Evolutionary conservation across 306 rosid genomes (phyloP).

Genomic region (Vachellia pachyceras): DNA sequence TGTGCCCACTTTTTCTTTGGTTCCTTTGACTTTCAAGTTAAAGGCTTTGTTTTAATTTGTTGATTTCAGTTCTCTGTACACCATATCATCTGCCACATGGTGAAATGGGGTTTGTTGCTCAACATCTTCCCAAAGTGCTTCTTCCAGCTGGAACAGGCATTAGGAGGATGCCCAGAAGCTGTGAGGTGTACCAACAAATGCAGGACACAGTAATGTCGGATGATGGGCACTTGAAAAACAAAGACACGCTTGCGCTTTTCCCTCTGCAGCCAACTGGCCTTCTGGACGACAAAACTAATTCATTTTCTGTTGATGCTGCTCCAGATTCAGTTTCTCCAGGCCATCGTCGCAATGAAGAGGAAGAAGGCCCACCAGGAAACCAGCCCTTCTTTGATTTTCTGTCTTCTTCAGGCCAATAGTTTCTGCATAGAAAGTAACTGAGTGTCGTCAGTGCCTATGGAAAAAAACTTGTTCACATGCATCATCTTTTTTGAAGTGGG

Average conservation of each 20-base stretch:
- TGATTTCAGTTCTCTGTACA: conserved; percentile 54
- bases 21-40: neutral
- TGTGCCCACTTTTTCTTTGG: neutral
- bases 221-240: conserved; percentile 15
- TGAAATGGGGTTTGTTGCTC: conserved; percentile 52
- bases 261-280: conserved; percentile 83
- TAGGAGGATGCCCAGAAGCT: conserved; percentile 39
- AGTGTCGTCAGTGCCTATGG: neutral
- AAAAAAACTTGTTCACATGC: conserved; percentile 12
- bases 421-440: neutral
- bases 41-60: neutral
- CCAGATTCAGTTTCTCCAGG: conserved; percentile 23
- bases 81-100: conserved; percentile 60
- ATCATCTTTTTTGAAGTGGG: conserved; percentile 5
- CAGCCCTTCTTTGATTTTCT: conserved; percentile 52
- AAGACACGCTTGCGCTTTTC: conserved; percentile 75
- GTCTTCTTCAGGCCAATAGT: conserved; percentile 42
- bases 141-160: conserved; percentile 35
- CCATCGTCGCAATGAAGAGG: conserved; percentile 1
- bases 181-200: conserved; percentile 30
- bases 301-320: conserved; percentile 40
- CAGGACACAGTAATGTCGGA: conserved; percentile 30
- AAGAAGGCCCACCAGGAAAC: conserved; percentile 10
- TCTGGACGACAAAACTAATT: conserved; percentile 44
- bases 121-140: conserved; percentile 45